phyloP scores from a whole-genome alignment of 208 protist genomes.

The Acanthamoeba triangularis region DNA sequence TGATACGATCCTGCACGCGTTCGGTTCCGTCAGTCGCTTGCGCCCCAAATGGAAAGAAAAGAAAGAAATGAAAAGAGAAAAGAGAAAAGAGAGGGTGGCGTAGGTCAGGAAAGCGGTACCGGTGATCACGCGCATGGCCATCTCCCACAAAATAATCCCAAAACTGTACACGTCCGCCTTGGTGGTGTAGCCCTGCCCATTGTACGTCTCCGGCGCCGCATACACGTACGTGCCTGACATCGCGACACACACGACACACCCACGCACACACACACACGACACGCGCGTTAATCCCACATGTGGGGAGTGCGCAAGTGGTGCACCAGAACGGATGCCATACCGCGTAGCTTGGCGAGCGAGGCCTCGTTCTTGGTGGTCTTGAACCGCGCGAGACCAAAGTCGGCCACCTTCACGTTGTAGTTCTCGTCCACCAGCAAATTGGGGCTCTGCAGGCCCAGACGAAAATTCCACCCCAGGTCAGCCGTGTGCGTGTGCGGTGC shows the following conservation, averaged over 20 bases:
- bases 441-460: slow-evolving; percentile 18
- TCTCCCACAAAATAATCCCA: slow-evolving; percentile 65
- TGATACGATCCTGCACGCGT: background rate
- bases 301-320: background rate
- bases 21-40: no score
- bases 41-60: background rate
- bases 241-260: background rate
- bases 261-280: background rate
- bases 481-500: background rate
- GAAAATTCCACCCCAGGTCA: background rate
- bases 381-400: slow-evolving; percentile 77
- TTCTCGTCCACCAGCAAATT: slow-evolving; percentile 78
- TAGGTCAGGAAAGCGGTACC: background rate
- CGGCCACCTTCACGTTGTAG: slow-evolving; percentile 78
- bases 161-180: slow-evolving; percentile 76
- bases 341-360: slow-evolving; percentile 48
- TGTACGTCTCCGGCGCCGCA: slow-evolving; percentile 55
- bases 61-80: no score
- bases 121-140: slow-evolving; percentile 42
- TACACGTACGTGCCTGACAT: slow-evolving; percentile 53
- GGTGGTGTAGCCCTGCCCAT: background rate
- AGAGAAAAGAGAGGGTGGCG: background rate
- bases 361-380: slow-evolving; percentile 51
- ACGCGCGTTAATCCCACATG: background rate
- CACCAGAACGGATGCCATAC: background rate